A percentile compares a stretch with the other conserved stretches of the same genome.
These are phyloP conservation scores for Cyberlindnera mississippiensis DNA, from an alignment of 805 yeast genomes.

Conservation along the genomic window DNA sequence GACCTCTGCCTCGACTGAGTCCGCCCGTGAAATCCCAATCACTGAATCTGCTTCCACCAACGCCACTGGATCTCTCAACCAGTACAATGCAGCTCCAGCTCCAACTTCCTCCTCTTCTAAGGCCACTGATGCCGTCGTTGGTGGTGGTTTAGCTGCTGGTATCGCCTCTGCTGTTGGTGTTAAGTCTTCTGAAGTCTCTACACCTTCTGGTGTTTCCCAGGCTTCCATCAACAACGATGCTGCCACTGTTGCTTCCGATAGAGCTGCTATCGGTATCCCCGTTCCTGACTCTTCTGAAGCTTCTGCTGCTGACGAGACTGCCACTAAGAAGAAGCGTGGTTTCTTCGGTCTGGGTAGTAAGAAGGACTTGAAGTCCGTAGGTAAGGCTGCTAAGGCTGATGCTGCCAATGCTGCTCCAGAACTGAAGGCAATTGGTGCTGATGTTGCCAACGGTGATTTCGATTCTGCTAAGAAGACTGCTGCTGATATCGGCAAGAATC, in stretches of 20 bases:
- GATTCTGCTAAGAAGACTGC: constrained; percentile 12
- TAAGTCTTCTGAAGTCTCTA: constrained; percentile 1
- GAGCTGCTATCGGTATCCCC: constrained; percentile 8
- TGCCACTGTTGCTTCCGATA: constrained; percentile 9
- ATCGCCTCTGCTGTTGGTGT: constrained; percentile 8
- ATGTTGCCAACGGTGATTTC: constrained; percentile 11
- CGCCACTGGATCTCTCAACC: constrained; percentile 1
- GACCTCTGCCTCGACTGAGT: constrained; percentile 4
- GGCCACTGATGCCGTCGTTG: constrained; percentile 2
- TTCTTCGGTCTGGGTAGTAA: constrained; percentile 12
- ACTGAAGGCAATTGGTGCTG: constrained; percentile 19
- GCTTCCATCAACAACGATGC: neutral
- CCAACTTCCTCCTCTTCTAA: neutral
- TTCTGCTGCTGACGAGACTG: neutral
- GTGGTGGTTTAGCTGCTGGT: constrained; percentile 12
- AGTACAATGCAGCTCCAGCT: no score
- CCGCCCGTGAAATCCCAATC: neutral
- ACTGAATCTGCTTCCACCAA: constrained; percentile 1
- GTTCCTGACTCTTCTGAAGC: constrained; percentile 6
- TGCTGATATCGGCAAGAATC: constrained; percentile 5
- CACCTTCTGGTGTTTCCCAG: neutral
- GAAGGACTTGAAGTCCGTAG: constrained; percentile 9
- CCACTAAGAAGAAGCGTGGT: constrained; percentile 12
- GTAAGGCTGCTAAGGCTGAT: constrained; percentile 12
- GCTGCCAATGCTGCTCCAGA: constrained; percentile 20